A percentile compares a stretch with the other conserved stretches of the same genome.
Evolutionary conservation across 345 rosid species (phyloP).

Genomic region (Euphorbia tirucalli): DNA sequence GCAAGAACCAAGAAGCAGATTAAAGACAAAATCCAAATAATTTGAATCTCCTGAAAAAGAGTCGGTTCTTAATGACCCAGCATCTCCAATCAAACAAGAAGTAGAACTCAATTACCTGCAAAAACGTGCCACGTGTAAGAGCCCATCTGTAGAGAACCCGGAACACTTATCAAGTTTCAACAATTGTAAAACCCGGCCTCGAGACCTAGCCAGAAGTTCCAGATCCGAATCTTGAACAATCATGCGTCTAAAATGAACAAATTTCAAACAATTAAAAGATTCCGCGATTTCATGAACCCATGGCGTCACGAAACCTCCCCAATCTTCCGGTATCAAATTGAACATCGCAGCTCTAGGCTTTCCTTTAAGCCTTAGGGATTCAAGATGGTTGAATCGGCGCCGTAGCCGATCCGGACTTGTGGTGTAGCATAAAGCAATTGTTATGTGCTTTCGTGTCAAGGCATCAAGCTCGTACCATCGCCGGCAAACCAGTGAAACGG

Average conservation of each 20-base stretch:
- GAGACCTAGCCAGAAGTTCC: slow-evolving; percentile 44
- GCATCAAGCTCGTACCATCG: slow-evolving; percentile 78
- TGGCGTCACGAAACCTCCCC: slow-evolving; percentile 85
- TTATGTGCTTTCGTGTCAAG: slow-evolving; percentile 71
- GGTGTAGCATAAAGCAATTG: slow-evolving; percentile 78
- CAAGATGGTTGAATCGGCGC: slow-evolving; percentile 55
- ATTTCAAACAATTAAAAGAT: slow-evolving; percentile 52
- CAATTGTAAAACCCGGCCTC: slow-evolving; percentile 45
- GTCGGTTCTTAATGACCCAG: too few relatives aligned
- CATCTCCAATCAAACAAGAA: background rate
- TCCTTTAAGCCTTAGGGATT: slow-evolving; percentile 83
- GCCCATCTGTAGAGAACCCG: slow-evolving; percentile 85
- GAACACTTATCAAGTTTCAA: slow-evolving; percentile 88
- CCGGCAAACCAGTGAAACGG: slow-evolving; percentile 71
- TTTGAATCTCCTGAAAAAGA: background rate
- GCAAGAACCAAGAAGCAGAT: background rate
- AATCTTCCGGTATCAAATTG: slow-evolving; percentile 81
- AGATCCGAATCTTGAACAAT: slow-evolving; percentile 81
- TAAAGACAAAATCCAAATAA: background rate
- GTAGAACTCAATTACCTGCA: slow-evolving; percentile 58
- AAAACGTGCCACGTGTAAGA: slow-evolving; percentile 51
- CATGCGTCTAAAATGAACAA: slow-evolving; percentile 81
- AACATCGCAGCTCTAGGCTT: slow-evolving; percentile 97
- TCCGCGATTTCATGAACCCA: slow-evolving; percentile 63
- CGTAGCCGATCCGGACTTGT: slow-evolving; percentile 65